phyloP scores from a whole-genome alignment of 768 basidiomycete genomes.

The Boletus tylopilopsis region DNA sequence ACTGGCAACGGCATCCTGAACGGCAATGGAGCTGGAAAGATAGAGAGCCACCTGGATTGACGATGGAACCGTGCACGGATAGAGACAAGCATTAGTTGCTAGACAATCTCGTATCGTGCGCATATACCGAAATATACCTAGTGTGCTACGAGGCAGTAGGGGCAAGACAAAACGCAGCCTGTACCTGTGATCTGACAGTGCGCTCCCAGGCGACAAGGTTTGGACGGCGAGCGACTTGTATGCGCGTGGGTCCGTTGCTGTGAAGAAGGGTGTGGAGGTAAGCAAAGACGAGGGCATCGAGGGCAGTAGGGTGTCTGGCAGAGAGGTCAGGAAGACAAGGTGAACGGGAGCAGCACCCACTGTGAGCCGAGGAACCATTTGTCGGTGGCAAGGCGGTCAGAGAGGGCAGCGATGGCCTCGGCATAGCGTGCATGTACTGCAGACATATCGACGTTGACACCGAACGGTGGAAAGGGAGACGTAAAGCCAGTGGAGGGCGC shows the following conservation, averaged over 20 bases:
- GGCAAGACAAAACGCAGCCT: constrained; percentile 42
- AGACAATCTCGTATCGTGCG: constrained; percentile 2
- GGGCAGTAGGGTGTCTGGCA: constrained; percentile 67
- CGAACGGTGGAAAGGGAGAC: constrained; percentile 59
- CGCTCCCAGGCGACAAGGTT: constrained; percentile 83
- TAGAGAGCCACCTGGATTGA: constrained; percentile 9
- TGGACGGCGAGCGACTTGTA: constrained; percentile 64
- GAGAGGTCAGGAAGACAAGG: constrained; percentile 5
- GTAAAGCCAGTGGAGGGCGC: constrained; percentile 67
- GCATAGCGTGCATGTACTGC: constrained; percentile 56
- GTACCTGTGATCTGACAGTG: constrained; percentile 57
- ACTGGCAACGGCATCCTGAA: constrained; percentile 14
- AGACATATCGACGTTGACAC: constrained; percentile 49
- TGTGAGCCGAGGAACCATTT: constrained; percentile 78
- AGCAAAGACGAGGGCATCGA: constrained; percentile 81
- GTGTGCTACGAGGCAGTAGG: constrained; percentile 3
- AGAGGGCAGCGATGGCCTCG: constrained; percentile 69
- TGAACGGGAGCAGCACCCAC: constrained; percentile 38
- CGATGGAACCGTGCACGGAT: background rate
- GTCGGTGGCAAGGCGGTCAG: constrained; percentile 71
- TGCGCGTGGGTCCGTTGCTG: constrained; percentile 40
- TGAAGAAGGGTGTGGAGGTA: constrained; percentile 69
- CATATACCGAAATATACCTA: constrained; percentile 17
- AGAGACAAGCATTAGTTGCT: background rate
- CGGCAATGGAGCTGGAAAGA: constrained; percentile 16